Base-by-base conservation (phyloP, 345 rosid species). In the Citrus maxima region DNA sequence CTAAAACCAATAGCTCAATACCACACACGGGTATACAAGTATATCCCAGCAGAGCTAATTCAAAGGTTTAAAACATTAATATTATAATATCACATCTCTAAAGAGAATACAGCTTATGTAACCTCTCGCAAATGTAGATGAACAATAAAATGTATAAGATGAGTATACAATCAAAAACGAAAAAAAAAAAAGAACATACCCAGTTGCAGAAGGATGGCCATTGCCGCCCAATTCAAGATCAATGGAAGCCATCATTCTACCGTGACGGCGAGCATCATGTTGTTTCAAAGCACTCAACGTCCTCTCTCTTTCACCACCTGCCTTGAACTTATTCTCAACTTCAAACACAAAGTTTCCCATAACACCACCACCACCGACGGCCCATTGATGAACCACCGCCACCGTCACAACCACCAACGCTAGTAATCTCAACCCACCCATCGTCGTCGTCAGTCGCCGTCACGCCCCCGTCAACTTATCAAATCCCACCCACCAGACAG, bases 161-260 rank as follows among this genome's bases (percentile, higher is more conserved):
- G 51, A 27, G 58, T 27, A 30, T 3, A 2, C 0, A 21, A 4
- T 3, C 18, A 65, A 3, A 32, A 4, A 34, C 40, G 4, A 37
- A 37, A 37, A 37, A 37, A 6, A 62, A 28, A 21, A 14, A 1
- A 67, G 70, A 63, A 83, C 85, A 65, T 72, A 93, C 98, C 99
- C 98, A 77, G 93, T 83, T 60, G 85, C 90, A 24, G 89, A 82
- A 25, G 93, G 97, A 4, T 37, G 80, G 84, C 98, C 96, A 61
- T 84, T 89, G 83, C 99, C 98, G 1, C 98, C 99, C 30, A 95
- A 67, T 59, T 88, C 88, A 40, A 95, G 77, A 81, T 90, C 91
- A 71, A 89, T 55, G 82, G 92, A 76, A 66, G 90, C 74, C 35
- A 95, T 92, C 76, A 90, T 80, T 28, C 99, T 85, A 54, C 89